phyloP scores from a whole-genome alignment of 1,139 yeast species.

The Yamadazyma jaroonii region DNA sequence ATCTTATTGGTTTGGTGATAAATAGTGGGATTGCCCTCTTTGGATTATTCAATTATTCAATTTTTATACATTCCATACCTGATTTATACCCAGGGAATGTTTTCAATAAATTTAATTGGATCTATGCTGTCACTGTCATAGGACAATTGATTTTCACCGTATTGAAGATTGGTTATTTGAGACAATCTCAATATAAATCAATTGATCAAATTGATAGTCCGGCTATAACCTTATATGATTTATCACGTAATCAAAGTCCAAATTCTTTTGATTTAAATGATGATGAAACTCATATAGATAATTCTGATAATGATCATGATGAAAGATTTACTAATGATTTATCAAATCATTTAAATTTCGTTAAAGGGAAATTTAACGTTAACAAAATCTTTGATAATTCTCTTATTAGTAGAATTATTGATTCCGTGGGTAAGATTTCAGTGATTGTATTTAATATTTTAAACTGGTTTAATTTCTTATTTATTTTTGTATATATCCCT shows the following conservation, averaged over 20 bases:
- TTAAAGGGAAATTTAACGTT: conserved; percentile 3
- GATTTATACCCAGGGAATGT: conserved; percentile 72
- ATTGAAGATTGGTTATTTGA: conserved; percentile 18
- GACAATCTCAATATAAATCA: conserved; percentile 16
- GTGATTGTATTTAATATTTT: conserved; percentile 44
- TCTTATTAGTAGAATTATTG: conserved; percentile 8
- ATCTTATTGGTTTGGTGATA: conserved; percentile 52
- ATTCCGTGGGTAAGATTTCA: conserved; percentile 7
- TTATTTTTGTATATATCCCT: conserved; percentile 57
- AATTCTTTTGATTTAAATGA: conserved; percentile 12
- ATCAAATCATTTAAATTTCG: conserved; percentile 9
- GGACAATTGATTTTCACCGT: conserved; percentile 55
- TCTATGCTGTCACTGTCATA: conserved; percentile 51
- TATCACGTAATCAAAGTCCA: conserved; percentile 16
- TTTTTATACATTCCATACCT: conserved; percentile 62
- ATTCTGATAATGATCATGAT: not conserved
- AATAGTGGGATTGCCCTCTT: conserved; percentile 46
- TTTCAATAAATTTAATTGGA: conserved; percentile 63
- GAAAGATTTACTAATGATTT: conserved; percentile 10
- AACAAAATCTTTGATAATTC: conserved; percentile 3
- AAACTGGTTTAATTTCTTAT: conserved; percentile 66
- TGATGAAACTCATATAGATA: not conserved
- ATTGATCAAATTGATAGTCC: conserved; percentile 34
- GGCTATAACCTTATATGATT: conserved; percentile 38
- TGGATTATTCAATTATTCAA: conserved; percentile 56